Evolutionary conservation across 352 stramenopile species (phyloP), one percentile per base, ranked within the genome.

Genomic region (Elongisporangium anandrum): DNA sequence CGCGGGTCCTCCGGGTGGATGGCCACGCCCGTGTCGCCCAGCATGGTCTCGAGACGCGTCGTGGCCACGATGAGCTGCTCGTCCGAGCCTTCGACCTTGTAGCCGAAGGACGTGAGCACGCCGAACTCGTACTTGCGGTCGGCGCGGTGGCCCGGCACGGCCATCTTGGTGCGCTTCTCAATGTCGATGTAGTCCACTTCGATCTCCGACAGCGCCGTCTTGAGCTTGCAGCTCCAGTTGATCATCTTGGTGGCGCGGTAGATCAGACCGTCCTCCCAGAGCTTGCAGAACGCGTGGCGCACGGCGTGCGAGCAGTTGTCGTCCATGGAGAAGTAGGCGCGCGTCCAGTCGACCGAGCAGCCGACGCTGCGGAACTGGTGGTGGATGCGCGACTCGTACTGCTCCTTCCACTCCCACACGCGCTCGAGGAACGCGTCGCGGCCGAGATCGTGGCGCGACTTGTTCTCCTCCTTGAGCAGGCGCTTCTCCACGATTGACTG

Each of bases 41-140:
- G 79, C 97, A 99, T 99, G 7, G 98, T 99, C 84, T 99, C 98
- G 5, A 99, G 80, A 90, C 98, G 97, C 39, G 98, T 99, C 1
- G 98, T 94, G 4, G 80, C 82, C 24, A 94, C 82, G 52, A 92
- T 88, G 19, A 94, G 64, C 64, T 91, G 70, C 61, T 96, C 88
- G 53, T 84, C 72, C 5, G 77, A 85, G 41, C 73, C 92, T 72
- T 99, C 96, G 17, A 99, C 88, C 1, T 85, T 79, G 79, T 99
- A 99, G 4, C 91, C 95, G 74, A 99, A 99, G 20, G 87, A 97
- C 45, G 97, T 99, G 34, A 99, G 72, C 9, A 97, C 95, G 50
- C 97, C 97, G 73, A 99, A 99, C 81, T 99, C 97, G 79, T 99
- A 99, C 65, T 98, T 98, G 57, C 92, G 87, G 47, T 97, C 91